Evolutionary conservation across 2,329 filamentous ascomycete genomes (phyloP).

Genomic region (Fusarium goolgardi): DNA sequence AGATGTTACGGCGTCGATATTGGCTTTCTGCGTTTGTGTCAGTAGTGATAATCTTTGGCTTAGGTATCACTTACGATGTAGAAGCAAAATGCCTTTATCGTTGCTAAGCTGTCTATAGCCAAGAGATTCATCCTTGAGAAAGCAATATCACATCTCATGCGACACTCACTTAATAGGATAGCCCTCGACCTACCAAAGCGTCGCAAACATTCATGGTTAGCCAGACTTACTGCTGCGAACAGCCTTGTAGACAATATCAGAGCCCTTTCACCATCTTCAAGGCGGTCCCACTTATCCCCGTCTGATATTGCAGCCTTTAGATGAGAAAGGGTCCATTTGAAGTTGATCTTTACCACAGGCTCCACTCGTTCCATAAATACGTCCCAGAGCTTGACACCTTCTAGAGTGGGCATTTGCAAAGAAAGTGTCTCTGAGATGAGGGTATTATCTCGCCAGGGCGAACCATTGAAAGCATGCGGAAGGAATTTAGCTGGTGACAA

Average conservation of each 20-base stretch:
- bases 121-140: conserved; percentile 15
- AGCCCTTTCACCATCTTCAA: conserved; percentile 1
- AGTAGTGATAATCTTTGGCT: accelerated
- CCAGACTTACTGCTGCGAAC: conserved; percentile 11
- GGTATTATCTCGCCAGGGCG: conserved; percentile 3
- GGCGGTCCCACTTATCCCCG: neutral
- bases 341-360: conserved; percentile 26
- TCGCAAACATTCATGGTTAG: neutral
- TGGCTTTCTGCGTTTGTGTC: conserved; percentile 6
- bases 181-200: neutral
- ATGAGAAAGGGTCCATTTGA: conserved; percentile 9
- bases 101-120: conserved; percentile 4
- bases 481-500: conserved; percentile 16
- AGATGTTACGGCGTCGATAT: neutral
- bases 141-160: conserved; percentile 9
- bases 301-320: neutral
- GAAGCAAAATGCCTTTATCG: conserved; percentile 11
- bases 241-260: conserved; percentile 14
- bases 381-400: conserved; percentile 10
- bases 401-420: neutral
- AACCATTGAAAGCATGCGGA: conserved; percentile 21
- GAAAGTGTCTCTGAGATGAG: neutral
- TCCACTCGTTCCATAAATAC: conserved; percentile 23
- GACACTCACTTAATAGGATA: conserved; percentile 1
- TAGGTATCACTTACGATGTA: neutral